A percentile compares a stretch with the other conserved stretches of the same genome.
Evolutionary conservation across 257 asterid species (phyloP).

Genomic region (Orobanche coerulescens): DNA sequence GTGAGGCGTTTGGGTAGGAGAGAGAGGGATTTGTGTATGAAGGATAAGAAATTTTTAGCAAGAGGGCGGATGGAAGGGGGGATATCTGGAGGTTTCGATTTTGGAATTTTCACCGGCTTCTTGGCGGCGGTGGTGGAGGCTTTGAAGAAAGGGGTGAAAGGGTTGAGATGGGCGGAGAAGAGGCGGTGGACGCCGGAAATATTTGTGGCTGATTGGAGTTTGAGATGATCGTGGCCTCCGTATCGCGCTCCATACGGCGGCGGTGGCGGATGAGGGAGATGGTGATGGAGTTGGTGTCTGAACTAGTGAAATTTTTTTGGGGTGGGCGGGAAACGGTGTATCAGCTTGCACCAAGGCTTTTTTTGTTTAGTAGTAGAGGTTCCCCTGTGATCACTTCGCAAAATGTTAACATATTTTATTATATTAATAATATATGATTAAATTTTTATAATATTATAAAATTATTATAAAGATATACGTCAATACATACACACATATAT

Average conservation of each 20-base stretch:
- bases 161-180: conserved; percentile 45
- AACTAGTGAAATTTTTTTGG: background rate
- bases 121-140: conserved; percentile 26
- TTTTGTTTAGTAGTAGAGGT: too few relatives aligned
- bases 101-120: conserved; percentile 37
- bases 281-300: background rate
- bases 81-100: conserved; percentile 34
- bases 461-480: too few relatives aligned
- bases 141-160: conserved; percentile 40
- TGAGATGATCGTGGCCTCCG: conserved; percentile 36
- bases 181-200: conserved; percentile 34
- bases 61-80: conserved; percentile 47
- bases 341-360: too few relatives aligned
- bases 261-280: conserved; percentile 5
- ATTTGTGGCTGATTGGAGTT: conserved; percentile 47
- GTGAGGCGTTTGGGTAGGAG: conserved; percentile 75
- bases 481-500: too few relatives aligned
- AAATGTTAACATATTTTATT: too few relatives aligned
- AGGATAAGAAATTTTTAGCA: conserved; percentile 57
- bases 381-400: too few relatives aligned
- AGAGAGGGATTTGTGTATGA: conserved; percentile 60
- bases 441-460: too few relatives aligned
- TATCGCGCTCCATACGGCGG: conserved; percentile 40
- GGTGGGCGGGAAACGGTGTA: conserved; percentile 35
- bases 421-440: too few relatives aligned